Percentiles rank a stretch among this genome's conserved stretches.
phyloP scores from a whole-genome alignment of 306 rosid species.

The Alnus glutinosa region DNA sequence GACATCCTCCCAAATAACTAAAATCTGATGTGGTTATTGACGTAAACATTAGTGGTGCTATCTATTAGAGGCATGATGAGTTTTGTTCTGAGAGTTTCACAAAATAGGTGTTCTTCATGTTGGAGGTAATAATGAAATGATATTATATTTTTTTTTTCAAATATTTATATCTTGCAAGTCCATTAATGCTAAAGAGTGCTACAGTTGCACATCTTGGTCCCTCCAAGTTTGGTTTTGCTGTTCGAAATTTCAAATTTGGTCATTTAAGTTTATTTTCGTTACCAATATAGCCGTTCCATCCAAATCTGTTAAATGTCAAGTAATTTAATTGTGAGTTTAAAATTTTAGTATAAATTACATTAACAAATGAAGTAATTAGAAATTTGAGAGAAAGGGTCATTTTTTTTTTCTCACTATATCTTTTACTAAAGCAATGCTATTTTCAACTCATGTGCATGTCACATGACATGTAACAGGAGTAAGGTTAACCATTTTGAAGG shows the following conservation, averaged over 20 bases:
- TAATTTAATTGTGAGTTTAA: no score
- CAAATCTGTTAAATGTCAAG: no score
- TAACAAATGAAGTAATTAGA: no score
- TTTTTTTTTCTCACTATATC: no score
- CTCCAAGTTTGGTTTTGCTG: not conserved
- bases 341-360: no score
- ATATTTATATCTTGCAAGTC: not conserved
- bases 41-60: not conserved
- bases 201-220: not conserved
- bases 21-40: no score
- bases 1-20: not conserved
- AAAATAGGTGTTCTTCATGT: not conserved
- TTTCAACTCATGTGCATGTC: no score
- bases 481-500: not conserved
- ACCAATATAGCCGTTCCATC: no score
- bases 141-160: not conserved
- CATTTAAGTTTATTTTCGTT: not conserved
- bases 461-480: not conserved
- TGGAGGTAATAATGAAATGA: not conserved
- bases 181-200: not conserved
- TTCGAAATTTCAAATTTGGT: not conserved
- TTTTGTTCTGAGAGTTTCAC: no score
- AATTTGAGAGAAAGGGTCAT: no score
- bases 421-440: no score
- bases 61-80: not conserved